A percentile compares a stretch with the other conserved stretches of the same genome.
These are phyloP conservation scores for Scedosporium minutisporum DNA, from an alignment of 2,329 filamentous ascomycete genomes.

Conservation along the genomic window DNA sequence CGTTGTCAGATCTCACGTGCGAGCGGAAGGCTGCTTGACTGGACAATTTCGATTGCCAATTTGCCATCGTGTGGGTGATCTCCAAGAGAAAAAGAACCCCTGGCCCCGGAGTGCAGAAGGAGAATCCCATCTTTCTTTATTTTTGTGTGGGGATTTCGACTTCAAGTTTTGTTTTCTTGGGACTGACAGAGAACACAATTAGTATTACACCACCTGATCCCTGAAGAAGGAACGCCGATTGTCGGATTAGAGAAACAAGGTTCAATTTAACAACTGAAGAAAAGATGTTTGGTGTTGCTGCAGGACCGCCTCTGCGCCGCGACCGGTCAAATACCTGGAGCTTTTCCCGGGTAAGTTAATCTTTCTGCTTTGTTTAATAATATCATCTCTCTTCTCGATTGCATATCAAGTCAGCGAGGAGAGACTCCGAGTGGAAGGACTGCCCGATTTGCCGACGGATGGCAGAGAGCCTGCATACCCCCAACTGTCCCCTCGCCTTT, in stretches of 20 bases:
- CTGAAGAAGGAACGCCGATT: too few relatives aligned
- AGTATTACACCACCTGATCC: too few relatives aligned
- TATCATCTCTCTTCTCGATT: background rate
- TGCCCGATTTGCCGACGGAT: background rate
- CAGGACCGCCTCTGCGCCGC: constrained; percentile 23
- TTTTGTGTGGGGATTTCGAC: background rate
- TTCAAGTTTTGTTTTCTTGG: background rate
- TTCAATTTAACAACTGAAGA: background rate
- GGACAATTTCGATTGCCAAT: background rate
- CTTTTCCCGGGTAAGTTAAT: constrained; percentile 27
- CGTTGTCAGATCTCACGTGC: background rate
- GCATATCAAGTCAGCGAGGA: background rate
- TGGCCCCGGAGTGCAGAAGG: background rate
- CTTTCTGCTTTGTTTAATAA: background rate
- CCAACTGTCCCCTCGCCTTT: background rate
- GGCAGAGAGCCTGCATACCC: background rate
- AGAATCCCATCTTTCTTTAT: background rate
- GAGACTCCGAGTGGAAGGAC: background rate
- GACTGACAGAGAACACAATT: background rate
- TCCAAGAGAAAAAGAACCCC: background rate
- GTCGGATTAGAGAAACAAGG: too few relatives aligned
- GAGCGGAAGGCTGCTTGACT: background rate
- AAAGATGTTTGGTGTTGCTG: constrained; percentile 23
- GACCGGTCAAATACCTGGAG: constrained; percentile 28
- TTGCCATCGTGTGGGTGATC: background rate